Evolutionary conservation across 2,329 filamentous ascomycete genomes (phyloP).

Genomic region (Lachnellula willkommii): DNA sequence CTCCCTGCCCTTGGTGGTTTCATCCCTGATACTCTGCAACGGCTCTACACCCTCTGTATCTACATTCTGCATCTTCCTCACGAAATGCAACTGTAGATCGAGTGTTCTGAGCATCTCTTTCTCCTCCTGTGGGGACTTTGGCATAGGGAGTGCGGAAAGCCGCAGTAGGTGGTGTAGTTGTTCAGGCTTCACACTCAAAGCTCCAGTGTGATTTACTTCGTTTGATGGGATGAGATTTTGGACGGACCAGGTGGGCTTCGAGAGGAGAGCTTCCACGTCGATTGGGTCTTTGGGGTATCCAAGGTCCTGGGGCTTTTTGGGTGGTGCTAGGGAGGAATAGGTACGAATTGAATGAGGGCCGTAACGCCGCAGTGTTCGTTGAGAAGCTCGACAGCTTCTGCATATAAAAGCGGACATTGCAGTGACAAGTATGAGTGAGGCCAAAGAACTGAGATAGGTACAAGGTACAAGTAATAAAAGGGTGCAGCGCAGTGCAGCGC

Average conservation of each 20-base stretch:
- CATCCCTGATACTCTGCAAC: conserved; percentile 74
- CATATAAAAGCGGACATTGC: conserved; percentile 18
- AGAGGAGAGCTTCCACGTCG: conserved; percentile 46
- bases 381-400: conserved; percentile 15
- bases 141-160: conserved; percentile 78
- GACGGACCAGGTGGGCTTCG: conserved; percentile 77
- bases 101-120: conserved; percentile 67
- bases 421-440: background rate
- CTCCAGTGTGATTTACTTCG: conserved; percentile 38
- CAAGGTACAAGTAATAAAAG: too few relatives aligned
- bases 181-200: conserved; percentile 33
- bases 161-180: conserved; percentile 81
- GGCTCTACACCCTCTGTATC: conserved; percentile 70
- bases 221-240: conserved; percentile 34
- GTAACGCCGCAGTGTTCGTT: background rate
- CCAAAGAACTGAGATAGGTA: background rate
- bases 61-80: conserved; percentile 76
- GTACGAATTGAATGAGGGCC: background rate
- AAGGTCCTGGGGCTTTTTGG: background rate
- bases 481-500: background rate
- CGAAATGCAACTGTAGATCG: conserved; percentile 80
- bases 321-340: conserved; percentile 4
- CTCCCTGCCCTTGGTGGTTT: conserved; percentile 52
- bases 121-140: conserved; percentile 58
- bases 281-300: background rate